phyloP scores from a whole-genome alignment of 208 protist species.

The Histomonas meleagridis region DNA sequence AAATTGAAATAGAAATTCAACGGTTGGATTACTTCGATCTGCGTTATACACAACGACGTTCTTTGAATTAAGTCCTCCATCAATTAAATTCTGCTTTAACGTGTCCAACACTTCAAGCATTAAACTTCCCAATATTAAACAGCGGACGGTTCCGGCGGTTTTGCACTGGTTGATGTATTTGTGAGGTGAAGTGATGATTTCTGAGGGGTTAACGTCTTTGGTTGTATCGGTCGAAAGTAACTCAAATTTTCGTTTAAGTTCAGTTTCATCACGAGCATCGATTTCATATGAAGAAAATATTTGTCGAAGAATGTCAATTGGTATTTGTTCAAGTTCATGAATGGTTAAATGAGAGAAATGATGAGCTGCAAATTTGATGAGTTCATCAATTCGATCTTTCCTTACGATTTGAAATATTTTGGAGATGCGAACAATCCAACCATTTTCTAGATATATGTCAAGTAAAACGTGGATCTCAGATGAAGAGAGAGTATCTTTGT shows the following conservation, averaged over 20 bases:
- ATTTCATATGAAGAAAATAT: background rate
- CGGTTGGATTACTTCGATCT: background rate
- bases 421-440: background rate
- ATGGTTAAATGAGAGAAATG: background rate
- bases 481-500: background rate
- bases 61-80: background rate
- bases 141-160: background rate
- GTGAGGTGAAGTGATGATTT: background rate
- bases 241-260: background rate
- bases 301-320: background rate
- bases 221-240: background rate
- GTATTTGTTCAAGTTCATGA: background rate
- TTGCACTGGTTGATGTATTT: background rate
- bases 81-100: background rate
- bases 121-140: background rate
- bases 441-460: background rate
- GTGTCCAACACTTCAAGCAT: background rate
- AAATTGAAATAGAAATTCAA: background rate
- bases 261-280: background rate
- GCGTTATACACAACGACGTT: background rate
- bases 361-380: background rate
- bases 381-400: background rate
- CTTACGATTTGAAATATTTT: background rate
- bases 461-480: background rate
- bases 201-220: background rate